Evolutionary conservation across 768 basidiomycete genomes (phyloP).

Genomic region (Boletales sp.): DNA sequence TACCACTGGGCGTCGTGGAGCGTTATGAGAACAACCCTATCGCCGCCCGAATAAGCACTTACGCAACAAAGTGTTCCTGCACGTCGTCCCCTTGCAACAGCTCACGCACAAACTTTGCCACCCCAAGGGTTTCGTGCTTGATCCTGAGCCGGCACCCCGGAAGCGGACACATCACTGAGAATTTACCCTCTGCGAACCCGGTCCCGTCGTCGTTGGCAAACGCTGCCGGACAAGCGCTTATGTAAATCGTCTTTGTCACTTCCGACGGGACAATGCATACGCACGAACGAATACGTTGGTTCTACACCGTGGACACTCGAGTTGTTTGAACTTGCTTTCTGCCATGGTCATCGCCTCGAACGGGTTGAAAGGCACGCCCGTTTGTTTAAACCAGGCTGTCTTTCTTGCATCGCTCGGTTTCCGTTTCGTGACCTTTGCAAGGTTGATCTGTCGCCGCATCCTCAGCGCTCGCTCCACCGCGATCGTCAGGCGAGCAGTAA

Average conservation of each 20-base stretch:
- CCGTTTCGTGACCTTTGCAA: conserved; percentile 14
- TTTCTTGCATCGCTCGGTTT: conserved; percentile 15
- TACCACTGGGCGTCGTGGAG: conserved; percentile 27
- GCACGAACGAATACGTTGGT: conserved; percentile 28
- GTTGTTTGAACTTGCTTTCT: conserved; percentile 18
- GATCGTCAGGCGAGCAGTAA: not conserved
- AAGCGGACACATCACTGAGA: conserved; percentile 35
- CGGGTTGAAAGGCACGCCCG: conserved; percentile 31
- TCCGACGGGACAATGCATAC: conserved; percentile 9
- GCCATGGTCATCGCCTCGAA: conserved; percentile 30
- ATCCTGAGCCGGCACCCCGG: conserved; percentile 38
- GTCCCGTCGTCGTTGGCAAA: conserved; percentile 38
- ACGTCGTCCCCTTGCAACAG: conserved; percentile 24
- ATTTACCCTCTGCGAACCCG: conserved; percentile 47
- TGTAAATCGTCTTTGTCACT: not conserved
- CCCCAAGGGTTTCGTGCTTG: conserved; percentile 38
- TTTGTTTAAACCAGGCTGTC: conserved; percentile 22
- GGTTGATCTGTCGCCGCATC: conserved; percentile 18
- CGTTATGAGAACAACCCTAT: not conserved
- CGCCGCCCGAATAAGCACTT: conserved; percentile 12
- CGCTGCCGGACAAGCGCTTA: conserved; percentile 28
- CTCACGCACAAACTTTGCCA: conserved; percentile 42
- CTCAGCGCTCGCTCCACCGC: too few relatives aligned
- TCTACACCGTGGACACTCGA: conserved; percentile 37
- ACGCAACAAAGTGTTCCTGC: conserved; percentile 34